phyloP scores from a whole-genome alignment of 176 grass and related monocot genomes.

The Carex kokanica region DNA sequence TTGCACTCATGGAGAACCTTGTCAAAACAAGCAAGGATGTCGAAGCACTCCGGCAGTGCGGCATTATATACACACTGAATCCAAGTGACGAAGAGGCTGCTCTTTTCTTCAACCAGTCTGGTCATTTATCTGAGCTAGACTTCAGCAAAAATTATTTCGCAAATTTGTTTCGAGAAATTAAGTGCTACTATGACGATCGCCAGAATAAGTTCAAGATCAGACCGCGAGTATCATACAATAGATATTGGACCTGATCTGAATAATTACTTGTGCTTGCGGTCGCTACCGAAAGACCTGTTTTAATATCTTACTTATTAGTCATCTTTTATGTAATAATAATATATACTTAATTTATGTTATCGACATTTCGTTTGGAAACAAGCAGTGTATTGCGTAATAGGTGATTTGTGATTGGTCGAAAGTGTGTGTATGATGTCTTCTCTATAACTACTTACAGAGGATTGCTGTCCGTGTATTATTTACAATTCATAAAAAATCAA shows the following conservation, averaged over 20 bases:
- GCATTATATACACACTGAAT: background rate
- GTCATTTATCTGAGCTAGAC: background rate
- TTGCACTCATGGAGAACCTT: conserved; percentile 10
- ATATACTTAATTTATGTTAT: background rate
- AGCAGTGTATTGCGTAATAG: no score
- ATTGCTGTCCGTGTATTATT: no score
- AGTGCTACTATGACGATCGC: background rate
- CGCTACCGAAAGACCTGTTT: background rate
- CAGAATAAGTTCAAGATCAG: no score
- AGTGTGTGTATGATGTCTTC: no score
- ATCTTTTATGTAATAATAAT: background rate
- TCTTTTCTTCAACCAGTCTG: conserved; percentile 14
- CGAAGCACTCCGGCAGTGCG: background rate
- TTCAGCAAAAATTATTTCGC: background rate
- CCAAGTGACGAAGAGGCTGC: background rate
- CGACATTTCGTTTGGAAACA: background rate
- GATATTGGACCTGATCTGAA: background rate
- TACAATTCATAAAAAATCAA: no score
- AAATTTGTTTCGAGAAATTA: conserved; percentile 16
- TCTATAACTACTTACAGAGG: no score
- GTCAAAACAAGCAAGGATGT: conserved; percentile 23
- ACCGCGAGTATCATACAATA: background rate
- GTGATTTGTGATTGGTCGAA: no score
- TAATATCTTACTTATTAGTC: background rate
- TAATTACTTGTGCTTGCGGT: background rate